These are phyloP conservation scores for Rosa chinensis DNA, from an alignment of 306 rosid species.

Conservation along the genomic window DNA sequence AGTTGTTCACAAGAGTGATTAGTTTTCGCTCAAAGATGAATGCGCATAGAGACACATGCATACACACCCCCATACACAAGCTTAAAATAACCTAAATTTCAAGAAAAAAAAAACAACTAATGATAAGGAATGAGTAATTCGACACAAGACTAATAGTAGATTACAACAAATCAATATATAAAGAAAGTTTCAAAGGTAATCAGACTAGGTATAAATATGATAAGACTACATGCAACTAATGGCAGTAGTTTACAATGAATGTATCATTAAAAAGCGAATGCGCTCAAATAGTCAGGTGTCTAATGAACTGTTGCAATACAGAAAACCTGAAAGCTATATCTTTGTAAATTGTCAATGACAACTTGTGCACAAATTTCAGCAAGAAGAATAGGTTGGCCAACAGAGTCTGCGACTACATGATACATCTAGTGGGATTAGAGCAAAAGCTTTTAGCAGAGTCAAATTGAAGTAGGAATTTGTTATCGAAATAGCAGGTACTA, in stretches of 20 bases:
- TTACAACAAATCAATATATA: not conserved
- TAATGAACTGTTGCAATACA: not conserved
- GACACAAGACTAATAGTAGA: conserved; percentile 5
- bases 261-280: not conserved
- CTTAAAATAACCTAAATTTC: not conserved
- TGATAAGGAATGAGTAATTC: not conserved
- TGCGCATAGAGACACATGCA: not conserved
- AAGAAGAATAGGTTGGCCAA: not conserved
- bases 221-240: not conserved
- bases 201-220: not conserved
- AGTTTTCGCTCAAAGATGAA: not conserved
- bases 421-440: conserved; percentile 22
- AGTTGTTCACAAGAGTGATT: not conserved
- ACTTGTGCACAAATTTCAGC: conserved; percentile 17
- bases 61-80: not conserved
- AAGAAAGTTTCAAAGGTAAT: not conserved
- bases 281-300: not conserved
- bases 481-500: not conserved
- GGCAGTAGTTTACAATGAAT: not conserved
- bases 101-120: not conserved
- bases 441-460: conserved; percentile 12
- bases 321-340: not conserved
- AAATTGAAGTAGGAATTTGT: not conserved
- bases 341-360: not conserved
- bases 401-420: conserved; percentile 17